Evolutionary conservation across 1,284 basidiomycete species (phyloP).

Genomic region (Ceratobasidium sp.): DNA sequence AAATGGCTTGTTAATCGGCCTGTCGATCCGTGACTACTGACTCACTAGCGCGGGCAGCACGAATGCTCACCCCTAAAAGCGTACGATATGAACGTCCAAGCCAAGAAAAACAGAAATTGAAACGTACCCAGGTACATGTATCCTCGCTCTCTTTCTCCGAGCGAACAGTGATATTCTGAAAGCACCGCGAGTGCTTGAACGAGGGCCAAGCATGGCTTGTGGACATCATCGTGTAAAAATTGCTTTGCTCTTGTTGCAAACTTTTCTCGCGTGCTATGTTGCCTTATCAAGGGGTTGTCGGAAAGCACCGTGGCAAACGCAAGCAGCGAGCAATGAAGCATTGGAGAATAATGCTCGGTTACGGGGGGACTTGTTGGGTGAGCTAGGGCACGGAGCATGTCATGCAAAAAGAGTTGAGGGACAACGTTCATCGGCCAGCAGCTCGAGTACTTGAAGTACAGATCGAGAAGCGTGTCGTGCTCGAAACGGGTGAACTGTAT

Average conservation of each 20-base stretch:
- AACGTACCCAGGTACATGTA: conserved; percentile 30
- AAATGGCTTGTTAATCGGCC: not conserved
- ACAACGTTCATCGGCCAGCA: conserved; percentile 7
- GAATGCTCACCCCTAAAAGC: not conserved
- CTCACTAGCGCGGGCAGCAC: not conserved
- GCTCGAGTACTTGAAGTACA: conserved; percentile 9
- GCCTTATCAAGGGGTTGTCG: not conserved
- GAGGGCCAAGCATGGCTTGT: not conserved
- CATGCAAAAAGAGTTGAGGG: conserved; percentile 13
- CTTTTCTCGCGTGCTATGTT: not conserved
- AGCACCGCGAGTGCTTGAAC: conserved; percentile 8
- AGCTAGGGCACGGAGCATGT: conserved; percentile 20
- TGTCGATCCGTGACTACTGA: not conserved
- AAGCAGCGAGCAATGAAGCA: conserved; percentile 8
- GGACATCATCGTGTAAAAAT: not conserved
- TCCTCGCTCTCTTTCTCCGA: not conserved
- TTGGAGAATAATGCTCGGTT: conserved; percentile 4
- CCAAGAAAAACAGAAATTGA: too few species aligned
- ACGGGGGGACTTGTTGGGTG: too few species aligned
- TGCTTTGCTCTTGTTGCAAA: conserved; percentile 4
- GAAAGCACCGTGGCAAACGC: conserved; percentile 6
- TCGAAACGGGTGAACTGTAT: conserved; percentile 11
- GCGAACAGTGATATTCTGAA: conserved; percentile 15
- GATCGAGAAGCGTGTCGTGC: not conserved
- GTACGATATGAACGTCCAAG: not conserved